Evolutionary conservation across 352 stramenopile species (phyloP), one percentile per base, ranked within the genome.

Genomic region (Globisporangium cystogenes): DNA sequence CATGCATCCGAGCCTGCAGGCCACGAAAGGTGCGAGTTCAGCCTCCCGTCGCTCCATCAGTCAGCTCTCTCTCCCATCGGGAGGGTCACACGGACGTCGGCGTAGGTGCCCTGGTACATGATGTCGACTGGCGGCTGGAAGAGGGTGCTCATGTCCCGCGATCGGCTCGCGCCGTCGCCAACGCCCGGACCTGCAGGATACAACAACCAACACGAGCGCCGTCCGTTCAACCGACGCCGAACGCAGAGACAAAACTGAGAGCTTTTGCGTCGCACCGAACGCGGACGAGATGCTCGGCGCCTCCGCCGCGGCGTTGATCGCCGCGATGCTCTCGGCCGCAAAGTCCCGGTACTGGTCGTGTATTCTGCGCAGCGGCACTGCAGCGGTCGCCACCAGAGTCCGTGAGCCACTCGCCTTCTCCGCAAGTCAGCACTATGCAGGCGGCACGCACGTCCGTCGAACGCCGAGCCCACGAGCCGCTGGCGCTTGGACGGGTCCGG

Each of bases 401-500:
- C n/a, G n/a, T n/a, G n/a, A n/a, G n/a, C n/a, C n/a, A n/a, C n/a
- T n/a, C n/a, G n/a, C n/a, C n/a, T n/a, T n/a, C n/a, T n/a, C n/a
- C n/a, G n/a, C n/a, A n/a, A n/a, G n/a, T n/a, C n/a, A n/a, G n/a
- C n/a, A n/a, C n/a, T n/a, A n/a, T n/a, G n/a, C n/a, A 21, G 15
- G 18, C 16, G 10, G n/a, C 14, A 27, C 64, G 58, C 53, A 80
- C 70, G 43, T 20, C 68, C 52, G 47, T 84, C 74, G 42, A 76
- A 78, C 12, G 65, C 59, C 23, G 70, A 73, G 35, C 68, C 79
- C 18, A 92, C 79, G 16, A 94, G 71, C n/a, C 79, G 78, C 63
- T 94, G 80, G 14, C 83, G 80, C 59, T 88, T 90, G 36, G 81
- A 87, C 43, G 83, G 78, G 57, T 94, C 83, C 11, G 83, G 83